Percentiles rank a stretch among this genome's conserved stretches.
phyloP scores from a whole-genome alignment of 2,329 filamentous ascomycete species.

The Penicillium sp. region DNA sequence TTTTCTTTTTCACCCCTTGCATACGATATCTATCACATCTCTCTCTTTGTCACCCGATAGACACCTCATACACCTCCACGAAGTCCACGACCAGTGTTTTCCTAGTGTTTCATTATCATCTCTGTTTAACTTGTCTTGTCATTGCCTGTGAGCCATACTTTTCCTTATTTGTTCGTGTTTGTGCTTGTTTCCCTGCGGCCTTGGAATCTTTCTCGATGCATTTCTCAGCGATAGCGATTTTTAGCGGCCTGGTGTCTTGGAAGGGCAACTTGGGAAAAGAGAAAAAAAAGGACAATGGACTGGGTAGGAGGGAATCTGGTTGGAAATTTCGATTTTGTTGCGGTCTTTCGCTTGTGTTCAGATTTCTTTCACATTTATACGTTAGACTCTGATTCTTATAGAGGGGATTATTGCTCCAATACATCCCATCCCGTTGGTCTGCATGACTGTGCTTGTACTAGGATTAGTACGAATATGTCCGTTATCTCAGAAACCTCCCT shows the following conservation, averaged over 20 bases:
- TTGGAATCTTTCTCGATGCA: conserved; percentile 19
- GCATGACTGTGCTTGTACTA: neutral
- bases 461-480: too few relatives aligned
- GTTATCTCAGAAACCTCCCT: too few relatives aligned
- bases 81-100: conserved; percentile 18
- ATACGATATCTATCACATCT: conserved; percentile 7
- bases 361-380: conserved; percentile 8
- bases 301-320: conserved; percentile 16
- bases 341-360: conserved; percentile 17
- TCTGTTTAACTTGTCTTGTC: conserved; percentile 26
- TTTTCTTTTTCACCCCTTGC: conserved; percentile 14
- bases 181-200: conserved; percentile 15
- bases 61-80: conserved; percentile 4
- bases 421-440: conserved; percentile 5
- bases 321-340: conserved; percentile 1
- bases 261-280: conserved; percentile 16
- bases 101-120: conserved; percentile 15
- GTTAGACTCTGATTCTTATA: conserved; percentile 11
- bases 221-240: conserved; percentile 28
- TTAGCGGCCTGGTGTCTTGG: conserved; percentile 23
- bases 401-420: conserved; percentile 9
- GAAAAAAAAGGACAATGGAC: conserved; percentile 16
- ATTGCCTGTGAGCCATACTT: conserved; percentile 19
- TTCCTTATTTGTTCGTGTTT: conserved; percentile 11
- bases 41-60: conserved; percentile 6